Evolutionary conservation across 257 asterid species (phyloP), one percentile per base, ranked within the genome.

Genomic region (Eucommia ulmoides): DNA sequence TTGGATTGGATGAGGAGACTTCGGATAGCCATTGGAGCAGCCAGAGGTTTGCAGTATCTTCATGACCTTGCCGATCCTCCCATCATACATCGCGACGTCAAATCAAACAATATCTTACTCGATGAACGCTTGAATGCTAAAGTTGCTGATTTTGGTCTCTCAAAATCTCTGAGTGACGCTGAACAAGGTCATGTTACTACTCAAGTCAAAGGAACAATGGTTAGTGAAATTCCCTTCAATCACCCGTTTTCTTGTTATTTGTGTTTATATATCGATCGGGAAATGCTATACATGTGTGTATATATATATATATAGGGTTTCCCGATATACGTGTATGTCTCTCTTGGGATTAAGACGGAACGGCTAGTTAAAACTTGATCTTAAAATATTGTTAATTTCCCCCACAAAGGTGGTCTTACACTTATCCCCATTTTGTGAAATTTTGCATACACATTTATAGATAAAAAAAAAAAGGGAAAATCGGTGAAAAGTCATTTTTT

Each of bases 181-280:
- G 74, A 73, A 23, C 81, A 79, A 61, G 89, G 95, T 45, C 76
- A 88, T 47, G 74, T 88, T 57, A 72, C 78, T 26, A 88, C 95
- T 41, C 97, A 88, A 76, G 97, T 88, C 59, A 88, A 88, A 72
- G 97, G 95, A 53, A 88, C 97, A 62, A 41, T 88, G 84, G 95
- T 81, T 48, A 71, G 88, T 57, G 42, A 54, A 14, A 52, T 19
- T 22, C 22, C 33, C 58, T 56, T 24, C 24, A 20, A 24, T 8
- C 20, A 26, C 8, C 38, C 6, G 6, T 6, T 6, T 26, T 26
- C 6, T 26, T 12, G 12, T 26, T 26, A 12, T 26, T 26, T 26
- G 6, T 26, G 8, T 26, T 26, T 26, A 12, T 26, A n/a, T n/a
- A n/a, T n/a, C n/a, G n/a, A n/a, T n/a, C n/a, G n/a, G n/a, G n/a